Conservation (phyloP, 2,329 filamentous ascomycete species). For the Aspergillus japonicus region DNA sequence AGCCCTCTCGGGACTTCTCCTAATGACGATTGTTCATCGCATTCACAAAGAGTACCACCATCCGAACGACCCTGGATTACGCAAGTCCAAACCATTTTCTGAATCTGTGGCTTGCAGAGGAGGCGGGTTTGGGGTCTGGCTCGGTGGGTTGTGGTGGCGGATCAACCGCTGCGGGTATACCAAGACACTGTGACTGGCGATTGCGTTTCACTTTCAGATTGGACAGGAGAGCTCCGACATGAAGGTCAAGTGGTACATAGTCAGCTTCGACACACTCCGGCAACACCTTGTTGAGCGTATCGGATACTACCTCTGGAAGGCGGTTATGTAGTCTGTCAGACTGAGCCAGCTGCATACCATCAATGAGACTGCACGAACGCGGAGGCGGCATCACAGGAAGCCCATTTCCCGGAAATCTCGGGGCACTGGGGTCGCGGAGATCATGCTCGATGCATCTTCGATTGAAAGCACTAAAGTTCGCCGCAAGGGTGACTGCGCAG, state of each 20-base stretch:
- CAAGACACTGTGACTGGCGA: slow-evolving; percentile 11
- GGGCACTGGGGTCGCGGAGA: not conserved
- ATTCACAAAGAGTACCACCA: too few species aligned
- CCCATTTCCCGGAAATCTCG: slow-evolving; percentile 26
- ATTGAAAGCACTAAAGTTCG: slow-evolving; percentile 29
- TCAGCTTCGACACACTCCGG: slow-evolving; percentile 15
- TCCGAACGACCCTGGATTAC: too few species aligned
- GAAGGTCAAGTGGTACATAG: slow-evolving; percentile 21
- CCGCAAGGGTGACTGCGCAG: slow-evolving; percentile 33
- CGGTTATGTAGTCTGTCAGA: slow-evolving; percentile 9
- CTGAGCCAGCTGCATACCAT: slow-evolving; percentile 23
- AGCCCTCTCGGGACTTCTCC: too few species aligned
- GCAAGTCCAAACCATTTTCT: not conserved
- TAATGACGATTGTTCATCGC: too few species aligned
- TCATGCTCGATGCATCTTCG: slow-evolving; percentile 18
- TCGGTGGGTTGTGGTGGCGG: not conserved
- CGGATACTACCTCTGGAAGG: slow-evolving; percentile 20
- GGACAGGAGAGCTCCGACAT: slow-evolving; percentile 20
- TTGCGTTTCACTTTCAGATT: slow-evolving; percentile 11
- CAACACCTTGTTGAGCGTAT: slow-evolving; percentile 17
- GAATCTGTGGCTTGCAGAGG: not conserved
- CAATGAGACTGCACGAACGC: slow-evolving; percentile 27
- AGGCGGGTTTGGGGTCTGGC: not conserved
- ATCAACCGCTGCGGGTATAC: not conserved
- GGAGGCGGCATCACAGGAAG: slow-evolving; percentile 27